Conservation (phyloP, 176 grass and related monocot species). For the Carex cristatella region DNA sequence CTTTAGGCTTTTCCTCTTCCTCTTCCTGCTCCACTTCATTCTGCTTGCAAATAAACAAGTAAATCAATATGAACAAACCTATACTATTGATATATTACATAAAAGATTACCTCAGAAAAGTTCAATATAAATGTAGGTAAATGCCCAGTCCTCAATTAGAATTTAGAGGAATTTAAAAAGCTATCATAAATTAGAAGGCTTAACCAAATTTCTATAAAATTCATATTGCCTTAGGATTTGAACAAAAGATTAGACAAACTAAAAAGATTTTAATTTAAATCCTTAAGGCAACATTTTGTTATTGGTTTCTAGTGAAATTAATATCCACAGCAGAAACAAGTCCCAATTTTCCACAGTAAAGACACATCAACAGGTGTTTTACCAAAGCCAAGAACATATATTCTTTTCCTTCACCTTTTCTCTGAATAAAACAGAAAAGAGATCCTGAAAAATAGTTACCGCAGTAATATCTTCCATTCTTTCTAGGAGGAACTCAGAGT, state of each 20-base stretch:
- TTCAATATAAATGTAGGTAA: not conserved
- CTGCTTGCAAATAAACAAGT: constrained; percentile 25
- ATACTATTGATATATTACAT: not conserved
- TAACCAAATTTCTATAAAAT: not conserved
- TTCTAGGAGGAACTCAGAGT: constrained; percentile 82
- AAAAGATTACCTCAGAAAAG: not conserved
- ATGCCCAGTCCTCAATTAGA: not conserved
- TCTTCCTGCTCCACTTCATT: constrained; percentile 32
- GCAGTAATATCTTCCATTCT: constrained; percentile 87
- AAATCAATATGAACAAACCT: not conserved
- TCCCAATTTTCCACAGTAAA: not conserved
- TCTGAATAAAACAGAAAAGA: not conserved
- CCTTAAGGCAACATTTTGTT: not conserved
- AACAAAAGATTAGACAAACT: not conserved
- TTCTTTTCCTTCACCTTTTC: not conserved
- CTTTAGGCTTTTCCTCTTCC: constrained; percentile 40
- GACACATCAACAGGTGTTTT: not conserved
- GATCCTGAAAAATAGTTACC: constrained; percentile 27
- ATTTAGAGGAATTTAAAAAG: not conserved
- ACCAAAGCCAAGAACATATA: not conserved
- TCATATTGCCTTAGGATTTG: not conserved
- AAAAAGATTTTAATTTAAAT: not conserved
- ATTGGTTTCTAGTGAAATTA: not conserved
- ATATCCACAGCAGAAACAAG: not conserved
- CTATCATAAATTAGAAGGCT: not conserved